Conservation (phyloP, 2,329 filamentous ascomycete genomes). For the Didymellaceae sp. region DNA sequence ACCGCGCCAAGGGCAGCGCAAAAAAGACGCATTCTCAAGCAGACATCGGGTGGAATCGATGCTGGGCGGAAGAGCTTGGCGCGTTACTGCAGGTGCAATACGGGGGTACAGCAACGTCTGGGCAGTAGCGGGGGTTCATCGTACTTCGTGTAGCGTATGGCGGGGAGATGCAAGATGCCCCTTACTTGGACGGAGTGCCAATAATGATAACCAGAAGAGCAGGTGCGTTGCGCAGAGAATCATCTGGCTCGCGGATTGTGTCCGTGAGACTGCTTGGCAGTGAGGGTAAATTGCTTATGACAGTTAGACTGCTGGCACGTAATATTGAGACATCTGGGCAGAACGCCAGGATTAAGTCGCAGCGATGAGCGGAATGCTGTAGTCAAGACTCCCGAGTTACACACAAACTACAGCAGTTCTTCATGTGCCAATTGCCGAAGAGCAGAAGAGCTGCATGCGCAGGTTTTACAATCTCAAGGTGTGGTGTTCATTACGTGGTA, state of each 20-base stretch:
- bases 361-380: slow-evolving; percentile 4
- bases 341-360: slow-evolving; percentile 5
- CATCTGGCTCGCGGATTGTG: slow-evolving; percentile 8
- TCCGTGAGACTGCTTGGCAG: slow-evolving; percentile 13
- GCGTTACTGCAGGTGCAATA: slow-evolving; percentile 10
- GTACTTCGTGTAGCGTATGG: slow-evolving; percentile 14
- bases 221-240: slow-evolving; percentile 15
- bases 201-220: slow-evolving; percentile 6
- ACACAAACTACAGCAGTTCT: slow-evolving; percentile 5
- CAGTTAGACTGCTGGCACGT: slow-evolving; percentile 5
- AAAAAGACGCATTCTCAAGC: slow-evolving; percentile 20
- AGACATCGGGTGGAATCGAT: slow-evolving; percentile 4
- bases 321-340: slow-evolving; percentile 6
- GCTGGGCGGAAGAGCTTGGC: slow-evolving; percentile 21
- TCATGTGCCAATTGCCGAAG: slow-evolving; percentile 1
- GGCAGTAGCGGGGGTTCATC: slow-evolving; percentile 13
- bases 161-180: slow-evolving; percentile 5
- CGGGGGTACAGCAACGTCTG: slow-evolving; percentile 13
- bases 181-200: slow-evolving; percentile 7
- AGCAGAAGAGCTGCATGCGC: not conserved
- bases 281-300: slow-evolving; percentile 9
- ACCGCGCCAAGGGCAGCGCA: slow-evolving; percentile 6
- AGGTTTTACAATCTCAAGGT: slow-evolving; percentile 6
- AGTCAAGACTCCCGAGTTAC: slow-evolving; percentile 3
- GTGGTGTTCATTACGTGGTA: slow-evolving; percentile 14